Base-by-base conservation (phyloP, 1,284 basidiomycete genomes). In the Ceratobasidium sp. region DNA sequence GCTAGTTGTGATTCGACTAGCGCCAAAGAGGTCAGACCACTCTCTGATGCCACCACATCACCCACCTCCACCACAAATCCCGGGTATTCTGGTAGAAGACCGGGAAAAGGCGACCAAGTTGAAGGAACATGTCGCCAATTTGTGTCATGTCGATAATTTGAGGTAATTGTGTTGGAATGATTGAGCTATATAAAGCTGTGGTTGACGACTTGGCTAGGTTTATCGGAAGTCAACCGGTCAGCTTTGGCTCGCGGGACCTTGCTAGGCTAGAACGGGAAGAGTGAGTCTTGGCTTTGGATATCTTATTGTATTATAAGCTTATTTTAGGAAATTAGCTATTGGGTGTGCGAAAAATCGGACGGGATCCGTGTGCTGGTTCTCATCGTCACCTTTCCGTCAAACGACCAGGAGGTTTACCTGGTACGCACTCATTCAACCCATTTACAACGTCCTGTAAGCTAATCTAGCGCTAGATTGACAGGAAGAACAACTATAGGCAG, bases 271-370 rank as follows among this genome's bases (percentile, higher is more conserved):
- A 97, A 85, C 86, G 86, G 33, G 90, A 93, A 87, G 95, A 98
- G 96, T 96, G 82, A 89, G 90, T 54, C 6, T 28, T 46, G 78
- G 52, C 65, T 33, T 33, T 33, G 33, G 44, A 64, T 26, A 44
- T 23, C 54, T 23, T 46, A 70, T 78, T 64, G 50, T 48, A 61
- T 73, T 56, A 70, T 75, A 7, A 33, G 26, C 73, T 48, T 73
- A 50, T 70, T 73, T 73, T 77, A 10, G 17, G 52, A 4, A 33
- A 2, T 33, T 82, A 98, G 96, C 84, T 99, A 94, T 84, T 99
- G 97, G 97, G 97, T 99, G 42, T 98, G 96, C 86, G 98, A 99
- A 86, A 99, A 99, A 87, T 98, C 96, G n/a, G 98, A 99, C 83
- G 98, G 98, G 2, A 86, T 99, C 73, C 91, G 98, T 57, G 95